These are phyloP conservation scores for Lecanosticta acicola DNA, from an alignment of 2,329 filamentous ascomycete genomes.

Conservation along the genomic window DNA sequence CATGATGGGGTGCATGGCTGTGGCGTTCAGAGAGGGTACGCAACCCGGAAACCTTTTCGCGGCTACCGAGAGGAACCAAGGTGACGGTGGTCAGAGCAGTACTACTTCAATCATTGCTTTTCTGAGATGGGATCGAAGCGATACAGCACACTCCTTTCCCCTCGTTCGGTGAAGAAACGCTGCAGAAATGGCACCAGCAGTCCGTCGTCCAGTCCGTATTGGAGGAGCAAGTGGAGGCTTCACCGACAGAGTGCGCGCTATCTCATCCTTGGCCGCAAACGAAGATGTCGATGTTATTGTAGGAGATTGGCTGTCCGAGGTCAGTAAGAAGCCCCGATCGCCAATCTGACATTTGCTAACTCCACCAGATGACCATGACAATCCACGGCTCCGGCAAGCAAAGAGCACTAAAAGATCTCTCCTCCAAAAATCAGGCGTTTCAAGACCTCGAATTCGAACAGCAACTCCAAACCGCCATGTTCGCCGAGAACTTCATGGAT, in stretches of 20 bases:
- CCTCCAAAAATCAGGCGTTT: slow-evolving; percentile 6
- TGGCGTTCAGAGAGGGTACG: neutral
- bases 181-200: neutral
- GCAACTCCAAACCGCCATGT: slow-evolving; percentile 12
- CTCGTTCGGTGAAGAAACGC: neutral
- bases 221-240: slow-evolving; percentile 33
- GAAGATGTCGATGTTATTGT: slow-evolving; percentile 47
- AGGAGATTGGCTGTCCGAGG: slow-evolving; percentile 44
- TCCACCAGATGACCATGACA: slow-evolving; percentile 48
- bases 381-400: slow-evolving; percentile 21
- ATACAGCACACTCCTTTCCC: neutral
- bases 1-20: neutral
- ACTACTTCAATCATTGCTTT: neutral
- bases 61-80: neutral
- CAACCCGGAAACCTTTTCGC: neutral
- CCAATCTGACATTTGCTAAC: neutral
- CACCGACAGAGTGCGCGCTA: slow-evolving; percentile 31
- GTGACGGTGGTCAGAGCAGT: neutral
- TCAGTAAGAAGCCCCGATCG: neutral
- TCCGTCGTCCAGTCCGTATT: slow-evolving; percentile 12
- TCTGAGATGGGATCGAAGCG: neutral
- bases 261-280: slow-evolving; percentile 16
- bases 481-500: slow-evolving; percentile 39
- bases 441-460: slow-evolving; percentile 7
- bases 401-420: slow-evolving; percentile 6